Evolutionary conservation across 2,329 filamentous ascomycete species (phyloP), one percentile per base, ranked within the genome.

Genomic region (Aureobasidium sp.): DNA sequence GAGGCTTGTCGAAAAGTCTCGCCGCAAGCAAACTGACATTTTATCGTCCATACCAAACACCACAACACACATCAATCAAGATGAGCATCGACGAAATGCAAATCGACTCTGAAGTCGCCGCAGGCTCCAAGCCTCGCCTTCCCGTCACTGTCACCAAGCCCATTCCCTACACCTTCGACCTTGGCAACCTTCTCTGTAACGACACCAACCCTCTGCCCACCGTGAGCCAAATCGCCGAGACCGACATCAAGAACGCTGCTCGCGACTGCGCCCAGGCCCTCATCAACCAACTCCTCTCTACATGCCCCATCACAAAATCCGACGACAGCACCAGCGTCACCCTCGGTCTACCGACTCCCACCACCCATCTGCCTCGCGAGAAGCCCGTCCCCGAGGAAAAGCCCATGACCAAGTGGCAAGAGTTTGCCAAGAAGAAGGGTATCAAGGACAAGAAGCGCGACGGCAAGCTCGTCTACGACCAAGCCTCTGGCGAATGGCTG

Each of bases 371-470:
- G 4, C 94, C 94, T 27, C 88, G 94, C 68, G 92, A 97, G 78
- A 97, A 99, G 76, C 90, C 91, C 11, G 80, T 97, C 9, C 94
- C 94, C 0, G 82, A 85, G 61, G 83, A 86, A 67, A 94, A 92
- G 78, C 80, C 87, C 62, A 88, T 88, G 68, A 97, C 93, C 63
- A 96, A 91, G 75, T 99, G 94, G 94, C 88, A 96, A 79, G 85
- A 88, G 71, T 99, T 99, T 78, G 94, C 94, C 49, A 88, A 86
- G 75, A 96, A 96, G 85, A 96, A 97, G 82, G 94, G 94, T 61
- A 97, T 99, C 78, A 90, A 89, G 79, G 85, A 86, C 76, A 96
- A 92, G 83, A 88, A 85, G 67, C 85, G 88, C 67, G 91, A 94
- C 72, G 82, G 85, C 74, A 88, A 96, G 78, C 78, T 92, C 69